Evolutionary conservation across 2,329 filamentous ascomycete genomes (phyloP), one percentile per base, ranked within the genome.

Genomic region (Xylariaceae sp.): DNA sequence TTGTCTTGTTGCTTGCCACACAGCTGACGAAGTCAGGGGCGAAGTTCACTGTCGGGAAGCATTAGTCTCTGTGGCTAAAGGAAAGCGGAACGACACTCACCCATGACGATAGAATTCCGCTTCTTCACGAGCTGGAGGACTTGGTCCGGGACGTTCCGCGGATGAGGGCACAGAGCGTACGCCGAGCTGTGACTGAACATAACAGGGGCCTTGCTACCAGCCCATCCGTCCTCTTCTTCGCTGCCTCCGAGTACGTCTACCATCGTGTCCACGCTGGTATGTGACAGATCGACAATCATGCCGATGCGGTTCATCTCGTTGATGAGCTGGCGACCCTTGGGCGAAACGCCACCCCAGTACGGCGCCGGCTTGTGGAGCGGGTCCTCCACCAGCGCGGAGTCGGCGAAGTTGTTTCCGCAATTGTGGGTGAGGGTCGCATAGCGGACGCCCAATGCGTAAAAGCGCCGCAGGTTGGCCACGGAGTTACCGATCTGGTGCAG

Each of bases 401-500:
- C 90, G 34, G 88, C 88, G 60, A 85, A 96, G 34, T 71, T 75
- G 64, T 95, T 97, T 62, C 94, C 86, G 64, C 89, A 96, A 61
- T 94, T 94, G 69, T 94, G 90, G 2, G 87, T 95, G 12, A 97
- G 68, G 0, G 89, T 96, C 13, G 83, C 81, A 55, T 96, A 96
- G 34, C 88, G 81, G 4, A 89, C 88, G 2, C 90, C 90, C 3
- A 94, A 70, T 3, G 74, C 68, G 60, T 92, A 71, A 61, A 83
- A 95, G 16, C 78, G 71, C 5, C 90, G 80, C 8, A 97, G 69
- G 38, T 81, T 88, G 28, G 83, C 73, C 16, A 81, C 69, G 1
- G 81, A 85, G 64, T 96, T 95, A 42, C 88, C 89, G 51, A 97
- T 94, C 55, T 95, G 90, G 58, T 97, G 90, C 6, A 96, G 74